Conservation (phyloP, 805 yeast species). For the Cyberlindnera bimundalis region DNA sequence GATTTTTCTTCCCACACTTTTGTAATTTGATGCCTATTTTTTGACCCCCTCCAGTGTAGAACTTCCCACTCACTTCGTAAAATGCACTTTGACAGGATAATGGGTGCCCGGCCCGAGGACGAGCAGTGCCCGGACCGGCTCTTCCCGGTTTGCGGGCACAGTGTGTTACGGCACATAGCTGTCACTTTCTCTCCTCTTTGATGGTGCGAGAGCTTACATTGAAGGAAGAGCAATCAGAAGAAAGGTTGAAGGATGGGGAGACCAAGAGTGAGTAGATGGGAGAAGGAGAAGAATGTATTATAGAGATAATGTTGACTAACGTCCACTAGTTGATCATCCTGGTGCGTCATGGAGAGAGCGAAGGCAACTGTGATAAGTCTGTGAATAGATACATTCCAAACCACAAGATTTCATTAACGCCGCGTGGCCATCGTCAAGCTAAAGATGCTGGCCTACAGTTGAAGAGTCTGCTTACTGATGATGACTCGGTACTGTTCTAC, state of each 20-base stretch:
- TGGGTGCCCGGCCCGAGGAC: too few species aligned
- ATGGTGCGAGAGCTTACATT: background rate
- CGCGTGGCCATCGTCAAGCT: slow-evolving; percentile 65
- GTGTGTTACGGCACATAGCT: too few species aligned
- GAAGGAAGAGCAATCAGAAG: too few species aligned
- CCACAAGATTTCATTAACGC: slow-evolving; percentile 74
- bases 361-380: slow-evolving; percentile 80
- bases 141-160: background rate
- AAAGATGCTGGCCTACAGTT: slow-evolving; percentile 54
- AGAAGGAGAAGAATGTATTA: too few species aligned
- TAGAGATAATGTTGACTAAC: too few species aligned
- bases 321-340: slow-evolving; percentile 53
- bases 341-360: slow-evolving; percentile 90
- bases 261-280: slow-evolving; percentile 25
- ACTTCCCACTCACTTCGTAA: too few species aligned
- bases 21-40: too few species aligned
- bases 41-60: too few species aligned
- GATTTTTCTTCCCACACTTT: too few species aligned
- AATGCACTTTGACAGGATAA: too few species aligned
- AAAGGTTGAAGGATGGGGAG: slow-evolving; percentile 16
- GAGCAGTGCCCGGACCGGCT: slow-evolving; percentile 1
- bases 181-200: background rate
- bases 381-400: slow-evolving; percentile 78
- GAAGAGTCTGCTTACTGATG: slow-evolving; percentile 38
- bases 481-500: slow-evolving; percentile 65